Evolutionary conservation across 176 grass and related monocot species (phyloP), one percentile per base, ranked within the genome.

Genomic region (Carex scoparia): DNA sequence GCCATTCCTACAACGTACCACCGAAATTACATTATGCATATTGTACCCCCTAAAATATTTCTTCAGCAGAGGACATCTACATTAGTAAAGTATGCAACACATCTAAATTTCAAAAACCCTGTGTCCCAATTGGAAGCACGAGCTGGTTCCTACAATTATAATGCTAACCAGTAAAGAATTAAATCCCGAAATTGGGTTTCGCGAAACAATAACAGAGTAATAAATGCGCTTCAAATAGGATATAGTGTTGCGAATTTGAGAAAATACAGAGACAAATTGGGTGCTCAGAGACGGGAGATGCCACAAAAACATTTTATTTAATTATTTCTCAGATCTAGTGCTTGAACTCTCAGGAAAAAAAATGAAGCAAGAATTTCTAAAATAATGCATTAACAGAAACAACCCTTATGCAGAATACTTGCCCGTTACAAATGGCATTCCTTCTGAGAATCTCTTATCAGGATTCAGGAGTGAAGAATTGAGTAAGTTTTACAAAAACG

Each of bases 1-100:
- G 12, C 57, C 86, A 64, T 79, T 84, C 79, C 86, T 87, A 44
- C 23, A 83, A 76, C 13, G 54, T 55, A 49, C 61, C 38, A 68
- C 2, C 55, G 44, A 0, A 83, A n/a, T 13, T 80, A 5, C 58
- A 61, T 57, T 30, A 72, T 70, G 59, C 44, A 53, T 14, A 19
- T 48, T 73, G 35, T 54, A 61, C 31, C 32, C 51, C 63, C 51
- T 44, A 57, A 67, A 12, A 63, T 3, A 27, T 68, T 53, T 62
- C 6, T 27, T 23, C 23, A 63, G 2, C 0, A 63, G 5, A 23
- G 61, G 2, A 63, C 10, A 63, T 63, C 15, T 69, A 37, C 30
- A 15, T 69, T 69, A 4, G 4, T 0, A 40, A 46, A 42, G 46
- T 61, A 55, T 79, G 75, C 12, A 32, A 28, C 4, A 55, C 3